Base-by-base conservation (phyloP, 2,329 filamentous ascomycete genomes). In the Leptodontidium sp. region DNA sequence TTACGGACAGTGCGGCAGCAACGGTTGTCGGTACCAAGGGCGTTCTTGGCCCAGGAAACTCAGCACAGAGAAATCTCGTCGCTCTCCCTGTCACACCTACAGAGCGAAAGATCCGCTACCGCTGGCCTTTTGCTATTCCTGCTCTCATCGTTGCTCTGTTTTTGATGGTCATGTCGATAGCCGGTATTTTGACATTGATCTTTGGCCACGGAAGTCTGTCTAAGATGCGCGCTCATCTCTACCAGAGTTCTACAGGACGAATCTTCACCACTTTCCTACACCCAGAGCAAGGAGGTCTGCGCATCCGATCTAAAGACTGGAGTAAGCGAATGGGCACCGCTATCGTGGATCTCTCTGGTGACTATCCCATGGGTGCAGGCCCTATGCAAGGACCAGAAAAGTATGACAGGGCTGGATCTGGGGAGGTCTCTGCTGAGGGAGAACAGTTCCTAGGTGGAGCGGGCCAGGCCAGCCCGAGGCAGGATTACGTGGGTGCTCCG, bases 1-100 rank as follows among this genome's bases (percentile, higher is more conserved):
- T 81, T 79, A 84, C 82, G 0, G 82, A 85, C 66, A 65, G 82
- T 7, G 78, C 79, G 1, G 79, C 83, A 0, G 82, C 81, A n/a
- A 75, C 80, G 1, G 79, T 84, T 0, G 77, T 83, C 0, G 82
- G 83, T 4, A 83, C 81, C 1, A 79, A 73, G 61, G 72, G 71
- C 0, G 66, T 72, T 29, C 63, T 72, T 9, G 70, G 71, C 2
- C 50, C 65, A 29, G 57, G 61, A 49, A 76, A 77, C 43, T 26
- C 62, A 1, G 70, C 68, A 2, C 53, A 47, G 2, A 24, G 57
- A 1, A 72, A 73, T 50, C 21, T 64, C 3, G 59, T 66, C 8
- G 26, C 49, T 29, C 61, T 79, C 6, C 70, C 72, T 1, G 73
- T 82, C 43, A 77, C 70, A 0, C 68, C 77, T 2, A 78, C 75